phyloP scores from a whole-genome alignment of 495 filamentous ascomycete genomes.

The Podospora didyma region DNA sequence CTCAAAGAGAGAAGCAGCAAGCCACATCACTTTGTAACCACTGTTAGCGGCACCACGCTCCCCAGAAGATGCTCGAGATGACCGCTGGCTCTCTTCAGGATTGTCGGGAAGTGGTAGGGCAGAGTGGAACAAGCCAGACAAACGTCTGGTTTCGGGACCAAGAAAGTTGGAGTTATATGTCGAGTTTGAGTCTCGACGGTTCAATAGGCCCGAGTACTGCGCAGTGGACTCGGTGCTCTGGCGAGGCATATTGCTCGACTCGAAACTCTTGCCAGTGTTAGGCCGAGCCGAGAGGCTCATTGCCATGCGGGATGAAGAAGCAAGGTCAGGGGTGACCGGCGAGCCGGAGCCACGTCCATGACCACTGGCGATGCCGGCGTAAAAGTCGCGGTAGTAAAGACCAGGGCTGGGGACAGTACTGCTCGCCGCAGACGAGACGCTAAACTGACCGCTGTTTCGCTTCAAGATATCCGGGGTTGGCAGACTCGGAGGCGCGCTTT shows the following conservation, averaged over 20 bases:
- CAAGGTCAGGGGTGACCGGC: conserved; percentile 39
- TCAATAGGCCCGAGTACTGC: conserved; percentile 21
- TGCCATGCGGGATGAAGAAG: conserved; percentile 30
- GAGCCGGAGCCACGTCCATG: conserved; percentile 35
- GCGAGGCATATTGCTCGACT: conserved; percentile 38
- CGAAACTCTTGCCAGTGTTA: conserved; percentile 49
- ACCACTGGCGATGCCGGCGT: conserved; percentile 34
- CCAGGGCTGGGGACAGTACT: conserved; percentile 44
- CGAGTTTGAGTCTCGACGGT: conserved; percentile 45
- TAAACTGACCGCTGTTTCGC: conserved; percentile 53
- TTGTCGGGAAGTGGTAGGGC: conserved; percentile 78
- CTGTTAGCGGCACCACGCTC: conserved; percentile 38
- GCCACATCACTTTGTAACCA: conserved; percentile 63
- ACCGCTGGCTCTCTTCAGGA: conserved; percentile 38
- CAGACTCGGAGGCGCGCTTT: conserved; percentile 49
- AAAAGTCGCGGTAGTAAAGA: conserved; percentile 47
- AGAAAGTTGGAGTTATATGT: conserved; percentile 39
- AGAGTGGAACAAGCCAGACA: conserved; percentile 76
- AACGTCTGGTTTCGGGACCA: conserved; percentile 36
- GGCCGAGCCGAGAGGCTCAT: conserved; percentile 35
- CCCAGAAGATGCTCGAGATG: conserved; percentile 48
- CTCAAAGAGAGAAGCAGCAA: conserved; percentile 90
- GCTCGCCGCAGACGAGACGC: conserved; percentile 47
- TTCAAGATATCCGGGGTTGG: conserved; percentile 55
- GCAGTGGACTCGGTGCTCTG: conserved; percentile 41